These are phyloP conservation scores for Auriculariales sp. DNA, from an alignment of 768 basidiomycete species.

Conservation along the genomic window DNA sequence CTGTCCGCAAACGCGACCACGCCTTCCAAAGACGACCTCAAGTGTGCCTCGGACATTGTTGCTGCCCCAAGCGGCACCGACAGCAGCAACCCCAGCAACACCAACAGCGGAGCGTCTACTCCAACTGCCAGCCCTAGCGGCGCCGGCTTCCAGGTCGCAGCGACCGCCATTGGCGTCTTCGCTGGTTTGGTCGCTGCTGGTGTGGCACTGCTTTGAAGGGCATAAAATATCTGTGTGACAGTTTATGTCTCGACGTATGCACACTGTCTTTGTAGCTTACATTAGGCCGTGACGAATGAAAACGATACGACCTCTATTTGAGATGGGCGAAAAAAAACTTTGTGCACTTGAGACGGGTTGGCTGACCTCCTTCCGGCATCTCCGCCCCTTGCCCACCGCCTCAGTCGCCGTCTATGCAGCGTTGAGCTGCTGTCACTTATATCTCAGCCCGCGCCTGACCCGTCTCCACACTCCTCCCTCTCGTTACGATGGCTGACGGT, in stretches of 20 bases:
- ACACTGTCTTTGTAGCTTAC: no score
- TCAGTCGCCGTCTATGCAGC: no score
- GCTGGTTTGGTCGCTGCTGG: not conserved
- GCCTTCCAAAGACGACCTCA: conserved; percentile 22
- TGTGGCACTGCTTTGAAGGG: not conserved
- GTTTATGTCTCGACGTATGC: no score
- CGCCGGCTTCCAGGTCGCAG: not conserved
- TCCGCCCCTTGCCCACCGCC: no score
- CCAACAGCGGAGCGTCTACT: not conserved
- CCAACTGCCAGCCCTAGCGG: not conserved
- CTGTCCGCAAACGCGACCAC: conserved; percentile 39
- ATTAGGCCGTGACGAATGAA: no score
- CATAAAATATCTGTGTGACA: no score
- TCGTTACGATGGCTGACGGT: no score
- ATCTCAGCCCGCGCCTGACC: not conserved
- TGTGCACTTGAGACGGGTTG: no score
- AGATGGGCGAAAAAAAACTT: no score
- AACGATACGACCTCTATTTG: no score
- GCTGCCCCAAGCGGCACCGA: not conserved
- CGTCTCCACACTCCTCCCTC: not conserved
- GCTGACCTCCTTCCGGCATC: no score
- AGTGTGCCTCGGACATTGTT: not conserved
- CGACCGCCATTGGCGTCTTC: not conserved
- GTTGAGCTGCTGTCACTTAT: not conserved
- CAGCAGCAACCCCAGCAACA: conserved; percentile 1